phyloP scores from a whole-genome alignment of 345 rosid species.

The Atalantia buxifolia region DNA sequence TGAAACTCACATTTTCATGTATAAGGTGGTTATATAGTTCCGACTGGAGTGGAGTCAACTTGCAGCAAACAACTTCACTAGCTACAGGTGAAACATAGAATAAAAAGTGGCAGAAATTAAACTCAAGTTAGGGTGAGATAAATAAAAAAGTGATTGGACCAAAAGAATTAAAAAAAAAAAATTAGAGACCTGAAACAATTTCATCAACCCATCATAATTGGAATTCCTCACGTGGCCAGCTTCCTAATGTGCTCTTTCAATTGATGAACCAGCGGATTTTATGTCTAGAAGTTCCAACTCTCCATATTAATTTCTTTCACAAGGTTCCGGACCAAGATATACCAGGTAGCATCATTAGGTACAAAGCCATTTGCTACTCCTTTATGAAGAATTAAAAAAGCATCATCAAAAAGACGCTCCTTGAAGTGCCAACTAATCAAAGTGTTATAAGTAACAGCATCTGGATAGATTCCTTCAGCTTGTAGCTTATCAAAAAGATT shows the following conservation, averaged over 20 bases:
- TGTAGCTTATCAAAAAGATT: constrained; percentile 57
- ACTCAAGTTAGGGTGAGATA: not conserved
- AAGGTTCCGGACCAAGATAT: constrained; percentile 50
- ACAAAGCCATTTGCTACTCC: constrained; percentile 53
- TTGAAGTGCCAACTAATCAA: constrained; percentile 73
- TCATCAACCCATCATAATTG: too few species aligned
- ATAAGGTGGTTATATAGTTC: constrained; percentile 83
- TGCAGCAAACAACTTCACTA: constrained; percentile 98
- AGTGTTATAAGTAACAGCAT: constrained; percentile 75
- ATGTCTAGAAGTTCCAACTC: not conserved
- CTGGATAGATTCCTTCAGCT: constrained; percentile 70
- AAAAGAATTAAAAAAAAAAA: not conserved
- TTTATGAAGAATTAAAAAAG: constrained; percentile 50
- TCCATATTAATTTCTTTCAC: constrained; percentile 8
- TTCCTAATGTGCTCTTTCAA: too few species aligned
- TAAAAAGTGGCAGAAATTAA: not conserved
- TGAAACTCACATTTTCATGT: constrained; percentile 76
- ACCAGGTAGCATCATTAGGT: constrained; percentile 69
- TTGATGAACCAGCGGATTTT: too few species aligned
- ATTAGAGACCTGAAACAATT: too few species aligned
- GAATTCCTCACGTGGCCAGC: too few species aligned
- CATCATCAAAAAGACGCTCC: constrained; percentile 53
- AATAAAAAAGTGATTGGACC: not conserved
- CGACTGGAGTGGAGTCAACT: constrained; percentile 87
- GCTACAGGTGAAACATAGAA: constrained; percentile 53